Base-by-base conservation (phyloP, 306 rosid species). In the Citrullus mucosospermus region DNA sequence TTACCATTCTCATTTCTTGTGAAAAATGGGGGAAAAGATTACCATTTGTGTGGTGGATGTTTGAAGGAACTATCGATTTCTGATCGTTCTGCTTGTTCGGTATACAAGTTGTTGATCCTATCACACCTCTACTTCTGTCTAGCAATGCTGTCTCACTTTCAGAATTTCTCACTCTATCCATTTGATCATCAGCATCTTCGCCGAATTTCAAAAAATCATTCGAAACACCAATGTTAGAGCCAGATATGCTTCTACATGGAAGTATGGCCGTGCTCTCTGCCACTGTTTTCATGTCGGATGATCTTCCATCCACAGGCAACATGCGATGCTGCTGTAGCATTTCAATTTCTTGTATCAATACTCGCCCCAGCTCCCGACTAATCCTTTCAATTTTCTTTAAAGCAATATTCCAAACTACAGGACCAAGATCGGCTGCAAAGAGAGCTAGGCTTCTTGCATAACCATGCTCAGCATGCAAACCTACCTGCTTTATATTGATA, bases 391-490 rank as follows among this genome's bases (percentile, higher is more conserved):
- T 92, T 85, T 89, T 90, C 87, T 80, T 86, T 4, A 88, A 87
- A 82, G 92, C 98, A 88, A 91, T 79, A 83, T 91, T 88, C 97
- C 97, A 86, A 79, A 82, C 97, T 85, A 80, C 83, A 14, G 98
- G 97, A 72, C 97, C 98, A 77, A 91, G 97, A 85, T 83, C 92
- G 17, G 93, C 87, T 36, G 91, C 92, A 88, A 95, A 95, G 77
- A 79, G 86, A 80, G 97, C 91, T 59, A 94, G 80, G 83, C 98
- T 92, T 86, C 92, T 88, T 6, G 93, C 90, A 84, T 91, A 94
- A 84, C 95, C 86, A 79, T 88, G 93, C 80, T 89, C 91, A 63
- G 79, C 80, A 50, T 83, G 84, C 44, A 91, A 63, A 67, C 94
- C 95, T 62, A 91, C 97, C 98, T 95, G 89, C 76, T 91, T 77